A percentile compares a stretch with the other conserved stretches of the same genome.
These are phyloP conservation scores for Aureobasidium sp. DNA, from an alignment of 2,329 filamentous ascomycete genomes.

Conservation along the genomic window DNA sequence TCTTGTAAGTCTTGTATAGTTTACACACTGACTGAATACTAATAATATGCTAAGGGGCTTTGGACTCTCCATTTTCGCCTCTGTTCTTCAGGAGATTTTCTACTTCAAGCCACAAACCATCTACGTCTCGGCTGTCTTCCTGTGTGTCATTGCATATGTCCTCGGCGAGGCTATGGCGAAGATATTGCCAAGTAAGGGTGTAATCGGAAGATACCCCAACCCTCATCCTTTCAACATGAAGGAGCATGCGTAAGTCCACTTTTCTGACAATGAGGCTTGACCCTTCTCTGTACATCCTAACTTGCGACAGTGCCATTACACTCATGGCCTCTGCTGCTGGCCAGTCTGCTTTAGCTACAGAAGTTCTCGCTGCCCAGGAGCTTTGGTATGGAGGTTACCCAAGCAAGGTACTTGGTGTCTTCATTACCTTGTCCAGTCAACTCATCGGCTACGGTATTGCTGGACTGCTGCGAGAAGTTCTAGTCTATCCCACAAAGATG, in stretches of 20 bases:
- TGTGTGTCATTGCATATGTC: slow-evolving; percentile 40
- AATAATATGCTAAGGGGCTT: slow-evolving; percentile 3
- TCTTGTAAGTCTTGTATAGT: slow-evolving; percentile 28
- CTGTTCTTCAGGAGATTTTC: slow-evolving; percentile 39
- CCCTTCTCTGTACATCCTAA: too few relatives aligned
- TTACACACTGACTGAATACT: not conserved
- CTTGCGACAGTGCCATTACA: slow-evolving; percentile 25
- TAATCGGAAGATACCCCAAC: slow-evolving; percentile 34
- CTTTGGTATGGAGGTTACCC: slow-evolving; percentile 41
- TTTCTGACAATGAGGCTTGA: too few relatives aligned
- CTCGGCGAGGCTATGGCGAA: slow-evolving; percentile 35
- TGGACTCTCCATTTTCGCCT: slow-evolving; percentile 25
- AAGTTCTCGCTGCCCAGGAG: slow-evolving; percentile 41
- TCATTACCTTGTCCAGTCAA: slow-evolving; percentile 44
- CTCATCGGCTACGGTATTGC: slow-evolving; percentile 45
- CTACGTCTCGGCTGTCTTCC: slow-evolving; percentile 39
- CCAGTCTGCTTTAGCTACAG: slow-evolving; percentile 30
- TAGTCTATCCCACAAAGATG: slow-evolving; percentile 46
- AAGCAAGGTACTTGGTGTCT: slow-evolving; percentile 36
- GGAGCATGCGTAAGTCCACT: slow-evolving; percentile 28
- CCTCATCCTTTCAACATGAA: slow-evolving; percentile 31
- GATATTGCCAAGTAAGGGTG: slow-evolving; percentile 31
- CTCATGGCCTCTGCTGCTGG: slow-evolving; percentile 40
- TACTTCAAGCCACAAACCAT: slow-evolving; percentile 45
- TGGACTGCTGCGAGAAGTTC: slow-evolving; percentile 40